Evolutionary conservation across 768 basidiomycete species (phyloP), one percentile per base, ranked within the genome.

Genomic region (Kwoniella sp.): DNA sequence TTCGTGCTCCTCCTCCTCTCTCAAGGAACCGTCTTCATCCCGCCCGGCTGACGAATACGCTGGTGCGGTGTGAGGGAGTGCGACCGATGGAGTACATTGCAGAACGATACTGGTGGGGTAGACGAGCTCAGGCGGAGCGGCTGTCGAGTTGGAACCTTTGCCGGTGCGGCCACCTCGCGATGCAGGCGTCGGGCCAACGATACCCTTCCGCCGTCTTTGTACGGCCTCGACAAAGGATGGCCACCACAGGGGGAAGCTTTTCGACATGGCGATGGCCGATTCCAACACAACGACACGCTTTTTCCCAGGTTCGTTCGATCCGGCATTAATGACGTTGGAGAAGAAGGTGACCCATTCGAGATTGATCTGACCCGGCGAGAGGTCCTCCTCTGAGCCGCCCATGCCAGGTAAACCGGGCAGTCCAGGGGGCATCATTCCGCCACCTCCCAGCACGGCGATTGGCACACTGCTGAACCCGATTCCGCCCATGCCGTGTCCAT

Each of bases 221-320:
- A 92, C 86, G 11, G 88, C 84, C 25, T 82, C 78, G 12, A 90
- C 78, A 22, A 96, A 79, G 32, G 84, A 79, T 10, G 88, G 83
- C 67, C 87, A 92, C 89, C 92, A 91, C 0, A 78, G 73, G 2
- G 84, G 77, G 3, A 86, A 83, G 4, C 85, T 82, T 2, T 84
- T 72, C 0, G 87, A 82, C 41, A 93, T 80, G 0, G 83, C 86
- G 2, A 82, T 80, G 60, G 86, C 88, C 69, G 91, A 87, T 46
- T 88, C 85, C 39, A 93, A 77, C 63, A 90, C 89, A 50, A 95
- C 79, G 9, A 95, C 78, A 11, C 90, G 84, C 5, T 87, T 87
- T 10, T 47, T 29, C 58, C 63, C 20, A 2, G 41, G 43, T 26
- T 51, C 41, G 7, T 23, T 34, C 7, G 33, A 12, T 11, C 45